A percentile compares a stretch with the other conserved stretches of the same genome.
phyloP scores from a whole-genome alignment of 2,329 filamentous ascomycete genomes.

The Claviceps cyperi region DNA sequence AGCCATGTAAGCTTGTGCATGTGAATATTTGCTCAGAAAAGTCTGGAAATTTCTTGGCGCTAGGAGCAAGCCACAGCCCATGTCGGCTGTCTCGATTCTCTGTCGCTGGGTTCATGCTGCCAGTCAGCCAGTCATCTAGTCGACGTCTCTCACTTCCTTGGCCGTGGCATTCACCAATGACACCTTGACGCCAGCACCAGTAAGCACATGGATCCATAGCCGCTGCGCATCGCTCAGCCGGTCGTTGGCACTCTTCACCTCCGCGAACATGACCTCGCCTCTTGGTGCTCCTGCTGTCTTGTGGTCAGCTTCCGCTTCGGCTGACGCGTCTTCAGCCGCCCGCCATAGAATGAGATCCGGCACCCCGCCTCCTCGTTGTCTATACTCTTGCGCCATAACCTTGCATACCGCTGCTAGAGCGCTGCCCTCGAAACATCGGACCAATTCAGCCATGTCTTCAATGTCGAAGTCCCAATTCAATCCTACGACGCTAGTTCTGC shows the following conservation, averaged over 20 bases:
- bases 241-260: conserved; percentile 80
- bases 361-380: conserved; percentile 69
- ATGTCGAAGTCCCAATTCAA: conserved; percentile 81
- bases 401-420: conserved; percentile 77
- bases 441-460: conserved; percentile 66
- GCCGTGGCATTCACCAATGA: conserved; percentile 59
- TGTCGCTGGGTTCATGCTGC: not conserved
- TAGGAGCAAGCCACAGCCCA: not conserved
- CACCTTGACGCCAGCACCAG: conserved; percentile 69
- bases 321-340: conserved; percentile 7
- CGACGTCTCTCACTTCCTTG: conserved; percentile 32
- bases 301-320: conserved; percentile 2
- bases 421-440: conserved; percentile 61
- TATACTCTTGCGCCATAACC: conserved; percentile 91
- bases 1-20: not conserved
- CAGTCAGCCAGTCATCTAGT: conserved; percentile 10
- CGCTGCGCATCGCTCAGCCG: conserved; percentile 89
- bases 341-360: conserved; percentile 90
- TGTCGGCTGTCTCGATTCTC: not conserved
- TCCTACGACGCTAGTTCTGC: conserved; percentile 74
- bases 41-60: not conserved
- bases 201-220: conserved; percentile 91
- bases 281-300: conserved; percentile 20
- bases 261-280: conserved; percentile 58
- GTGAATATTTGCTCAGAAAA: not conserved